These are phyloP conservation scores for Aurantiochytrium sp. DNA, from an alignment of 108 stramenopile species.

Conservation along the genomic window DNA sequence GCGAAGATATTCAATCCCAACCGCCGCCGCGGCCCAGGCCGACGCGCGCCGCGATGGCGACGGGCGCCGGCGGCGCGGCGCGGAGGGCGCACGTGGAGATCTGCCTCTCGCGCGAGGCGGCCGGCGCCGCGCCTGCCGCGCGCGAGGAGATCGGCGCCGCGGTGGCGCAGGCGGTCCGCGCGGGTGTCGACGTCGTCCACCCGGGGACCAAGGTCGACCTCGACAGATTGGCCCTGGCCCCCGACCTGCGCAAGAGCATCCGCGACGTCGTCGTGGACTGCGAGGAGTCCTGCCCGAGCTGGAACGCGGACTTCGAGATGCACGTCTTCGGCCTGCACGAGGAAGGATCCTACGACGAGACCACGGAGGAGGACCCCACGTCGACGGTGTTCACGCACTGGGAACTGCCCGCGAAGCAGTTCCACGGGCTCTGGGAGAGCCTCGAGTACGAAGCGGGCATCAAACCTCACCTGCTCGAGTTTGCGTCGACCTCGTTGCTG, in stretches of 20 bases:
- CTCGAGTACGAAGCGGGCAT: slow-evolving; percentile 39
- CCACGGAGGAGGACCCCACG: background rate
- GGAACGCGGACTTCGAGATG: background rate
- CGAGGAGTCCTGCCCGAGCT: background rate
- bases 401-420: background rate
- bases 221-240: background rate
- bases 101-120: background rate
- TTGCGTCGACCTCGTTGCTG: slow-evolving; percentile 48
- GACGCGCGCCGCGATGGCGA: too few relatives aligned
- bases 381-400: slow-evolving; percentile 28
- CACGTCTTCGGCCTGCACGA: background rate
- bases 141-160: background rate
- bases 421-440: slow-evolving; percentile 46
- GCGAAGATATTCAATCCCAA: too few relatives aligned
- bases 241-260: background rate
- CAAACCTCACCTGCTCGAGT: slow-evolving; percentile 47
- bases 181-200: background rate
- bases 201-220: background rate
- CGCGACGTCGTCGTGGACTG: background rate
- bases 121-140: background rate
- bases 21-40: too few relatives aligned
- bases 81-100: background rate
- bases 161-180: background rate
- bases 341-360: slow-evolving; percentile 20
- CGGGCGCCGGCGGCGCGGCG: too few relatives aligned